phyloP scores from a whole-genome alignment of 75 land plant genomes.

The Picea sitchensis region DNA sequence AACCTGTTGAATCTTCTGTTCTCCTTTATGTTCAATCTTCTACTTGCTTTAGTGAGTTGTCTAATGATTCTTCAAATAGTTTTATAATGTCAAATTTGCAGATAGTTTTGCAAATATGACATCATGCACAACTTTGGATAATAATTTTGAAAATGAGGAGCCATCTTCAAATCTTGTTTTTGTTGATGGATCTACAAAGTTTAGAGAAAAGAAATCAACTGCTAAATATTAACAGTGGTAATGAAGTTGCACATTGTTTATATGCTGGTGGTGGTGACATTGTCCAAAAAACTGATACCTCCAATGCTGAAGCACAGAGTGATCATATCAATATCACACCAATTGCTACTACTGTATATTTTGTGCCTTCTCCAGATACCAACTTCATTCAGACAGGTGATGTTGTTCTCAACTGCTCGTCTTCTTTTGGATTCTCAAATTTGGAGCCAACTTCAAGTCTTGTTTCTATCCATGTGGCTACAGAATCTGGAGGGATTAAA shows the following conservation, averaged over 20 bases:
- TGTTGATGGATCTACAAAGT: not conserved
- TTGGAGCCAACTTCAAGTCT: conserved; percentile 1
- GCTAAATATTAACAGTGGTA: not conserved
- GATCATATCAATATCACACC: not conserved
- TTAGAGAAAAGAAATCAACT: not conserved
- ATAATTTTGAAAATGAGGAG: not conserved
- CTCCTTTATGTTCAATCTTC: not conserved
- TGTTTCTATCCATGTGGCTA: not conserved
- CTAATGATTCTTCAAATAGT: no score
- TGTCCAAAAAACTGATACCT: not conserved
- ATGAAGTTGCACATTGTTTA: not conserved
- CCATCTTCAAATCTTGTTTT: not conserved
- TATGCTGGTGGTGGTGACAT: not conserved
- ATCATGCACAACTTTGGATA: not conserved
- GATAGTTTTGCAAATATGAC: not conserved
- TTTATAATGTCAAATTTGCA: not conserved
- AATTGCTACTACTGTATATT: not conserved
- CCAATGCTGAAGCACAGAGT: not conserved
- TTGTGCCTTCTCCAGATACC: not conserved
- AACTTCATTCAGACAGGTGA: not conserved
- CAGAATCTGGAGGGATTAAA: not conserved
- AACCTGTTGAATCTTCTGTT: not conserved
- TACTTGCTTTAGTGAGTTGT: no score
- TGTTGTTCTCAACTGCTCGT: not conserved
- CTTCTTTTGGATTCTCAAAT: conserved; percentile 11